Evolutionary conservation across 2,329 filamentous ascomycete species (phyloP), one percentile per base, ranked within the genome.

Genomic region (Penicillium brevicompactum): DNA sequence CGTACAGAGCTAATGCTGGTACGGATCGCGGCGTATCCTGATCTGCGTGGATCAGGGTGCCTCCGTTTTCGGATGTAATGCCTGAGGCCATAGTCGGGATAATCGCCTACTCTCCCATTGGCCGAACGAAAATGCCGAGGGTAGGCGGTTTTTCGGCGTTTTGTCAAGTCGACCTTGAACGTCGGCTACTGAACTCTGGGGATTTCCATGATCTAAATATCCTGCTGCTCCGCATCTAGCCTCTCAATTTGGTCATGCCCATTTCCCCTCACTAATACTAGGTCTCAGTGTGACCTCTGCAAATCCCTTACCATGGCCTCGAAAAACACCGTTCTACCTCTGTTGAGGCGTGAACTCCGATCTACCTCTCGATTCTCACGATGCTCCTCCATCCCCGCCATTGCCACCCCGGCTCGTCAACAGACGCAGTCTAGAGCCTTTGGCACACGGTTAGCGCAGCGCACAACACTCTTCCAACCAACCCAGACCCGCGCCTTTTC

Each of bases 401-500:
- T 65, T 40, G 49, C 64, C n/a, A 59, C 56, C 40, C 53, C 63
- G 44, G 45, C 53, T 49, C 62, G 64, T 42, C 52, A 57, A 32
- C 60, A 63, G 42, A 53, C 61, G 31, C 58, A 62, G 21, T 52
- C 67, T 24, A 58, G 64, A 53, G 32, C 58, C 18, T 50, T 64
- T 32, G 55, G 61, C 18, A 57, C 58, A 44, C 57, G 61, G 9
- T 38, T 64, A 9, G 31, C 60, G 46, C 64, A 57, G 30, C 68
- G 59, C 24, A 50, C 63, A 8, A 53, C 62, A 8, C 49, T 66
- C n/a, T 65, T 68, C 48, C 46, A 58, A 11, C 58, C 48, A 9
- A 58, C 54, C 22, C 76, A 78, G 57, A 69, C 66, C 58, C 74
- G 78, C 50, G 60, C 72, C 1, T 80, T 83, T 63, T 81, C 80